phyloP scores from a whole-genome alignment of 2,329 filamentous ascomycete species.

The Chalara sp. region DNA sequence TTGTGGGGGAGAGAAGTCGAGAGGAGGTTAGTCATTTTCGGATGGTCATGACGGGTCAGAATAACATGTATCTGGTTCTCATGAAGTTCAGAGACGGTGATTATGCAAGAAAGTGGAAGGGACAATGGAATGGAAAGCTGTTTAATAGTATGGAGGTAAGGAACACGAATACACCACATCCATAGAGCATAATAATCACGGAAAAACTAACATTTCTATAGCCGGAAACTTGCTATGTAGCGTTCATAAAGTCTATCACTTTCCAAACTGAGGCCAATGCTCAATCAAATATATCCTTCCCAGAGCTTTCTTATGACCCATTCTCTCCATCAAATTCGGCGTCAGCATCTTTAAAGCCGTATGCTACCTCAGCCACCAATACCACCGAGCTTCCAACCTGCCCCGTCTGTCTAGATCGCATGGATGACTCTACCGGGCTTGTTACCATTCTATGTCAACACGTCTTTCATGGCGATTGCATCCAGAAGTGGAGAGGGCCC shows the following conservation, averaged over 20 bases:
- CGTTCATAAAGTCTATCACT: conserved; percentile 88
- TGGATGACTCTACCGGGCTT: conserved; percentile 94
- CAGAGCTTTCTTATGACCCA: conserved; percentile 56
- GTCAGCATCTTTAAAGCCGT: conserved; percentile 41
- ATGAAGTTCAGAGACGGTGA: conserved; percentile 82
- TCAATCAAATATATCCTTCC: conserved; percentile 36
- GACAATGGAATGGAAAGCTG: conserved; percentile 83
- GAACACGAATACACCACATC: conserved; percentile 13
- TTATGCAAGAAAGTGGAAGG: conserved; percentile 72
- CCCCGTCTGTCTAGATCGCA: conserved; percentile 91
- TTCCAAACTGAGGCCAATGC: conserved; percentile 48
- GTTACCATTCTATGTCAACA: conserved; percentile 96
- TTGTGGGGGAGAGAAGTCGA: conserved; percentile 81
- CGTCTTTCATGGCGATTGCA: conserved; percentile 92
- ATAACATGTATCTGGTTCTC: conserved; percentile 90
- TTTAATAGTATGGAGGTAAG: conserved; percentile 86
- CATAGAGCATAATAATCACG: neutral
- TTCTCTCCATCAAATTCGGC: conserved; percentile 49
- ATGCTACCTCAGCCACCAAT: conserved; percentile 66
- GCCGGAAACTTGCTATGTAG: conserved; percentile 91
- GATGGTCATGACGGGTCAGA: conserved; percentile 82
- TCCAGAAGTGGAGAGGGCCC: conserved; percentile 91
- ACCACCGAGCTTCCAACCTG: conserved; percentile 91
- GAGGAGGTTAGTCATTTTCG: conserved; percentile 87
- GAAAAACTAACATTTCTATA: conserved; percentile 29